Evolutionary conservation across 108 stramenopile species (phyloP), one percentile per base, ranked within the genome.

Genomic region (Stephanodiscus minutulus): DNA sequence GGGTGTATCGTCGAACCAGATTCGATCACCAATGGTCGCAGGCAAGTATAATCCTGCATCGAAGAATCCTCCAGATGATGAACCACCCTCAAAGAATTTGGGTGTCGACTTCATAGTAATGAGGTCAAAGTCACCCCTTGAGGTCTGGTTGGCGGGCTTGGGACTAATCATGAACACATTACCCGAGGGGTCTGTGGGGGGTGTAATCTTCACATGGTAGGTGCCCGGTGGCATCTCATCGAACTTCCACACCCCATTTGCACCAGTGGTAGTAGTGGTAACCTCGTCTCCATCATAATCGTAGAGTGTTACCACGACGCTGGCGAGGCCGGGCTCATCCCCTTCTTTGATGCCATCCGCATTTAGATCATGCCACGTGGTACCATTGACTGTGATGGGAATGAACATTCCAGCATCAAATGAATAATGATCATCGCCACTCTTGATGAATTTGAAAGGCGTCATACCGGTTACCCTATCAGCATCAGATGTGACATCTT

Each of bases 361-460:
- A 33, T 79, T 72, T 15, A 73, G 67, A 64, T 79, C 78, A 54
- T 79, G 78, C 78, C 78, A 79, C 20, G 78, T 79, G 13, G 72
- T 68, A 13, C 78, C 78, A 47, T 65, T 67, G 31, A 79, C 72
- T 29, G 60, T 68, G 0, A 79, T 66, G 21, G 78, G 78, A 29
- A 79, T 68, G 47, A 79, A 79, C 65, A 79, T 72, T 0, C 78
- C 78, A 18, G 78, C 78, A 58, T 79, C 78, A 58, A 72, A 72
- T 20, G 78, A 79, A 35, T 72, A 60, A 53, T 73, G 57, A 7
- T 25, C 18, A 25, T 68, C 71, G 1, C 78, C 78, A 41, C 27
- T 36, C 44, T 54, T 44, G 41, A 63, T 5, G 46, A 36, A 59
- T 47, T 47, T 47, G 53, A 65, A 39, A 61, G 53, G 22, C 35